Evolutionary conservation across 257 asterid species (phyloP).

Genomic region (Plantago elongata): DNA sequence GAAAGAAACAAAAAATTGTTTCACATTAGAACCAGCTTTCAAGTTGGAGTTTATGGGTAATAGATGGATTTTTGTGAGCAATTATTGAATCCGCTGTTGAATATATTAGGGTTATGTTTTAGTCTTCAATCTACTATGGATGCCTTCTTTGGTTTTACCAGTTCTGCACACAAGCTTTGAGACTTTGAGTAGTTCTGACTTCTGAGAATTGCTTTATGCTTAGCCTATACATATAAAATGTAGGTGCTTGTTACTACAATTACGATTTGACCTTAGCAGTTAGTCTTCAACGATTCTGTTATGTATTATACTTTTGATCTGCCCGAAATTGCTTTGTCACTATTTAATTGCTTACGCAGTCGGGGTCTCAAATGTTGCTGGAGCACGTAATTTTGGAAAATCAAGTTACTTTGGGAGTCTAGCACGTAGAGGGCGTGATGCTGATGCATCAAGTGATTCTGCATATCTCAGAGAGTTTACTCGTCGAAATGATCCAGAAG

Average conservation of each 20-base stretch:
- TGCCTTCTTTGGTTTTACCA: not conserved
- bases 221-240: too few species aligned
- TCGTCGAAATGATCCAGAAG: conserved; percentile 67
- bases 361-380: conserved; percentile 27
- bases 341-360: conserved; percentile 34
- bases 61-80: too few species aligned
- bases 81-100: too few species aligned
- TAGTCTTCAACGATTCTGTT: not conserved
- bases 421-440: conserved; percentile 60
- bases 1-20: too few species aligned
- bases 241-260: not conserved
- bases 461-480: conserved; percentile 76
- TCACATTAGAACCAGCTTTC: too few species aligned
- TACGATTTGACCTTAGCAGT: not conserved
- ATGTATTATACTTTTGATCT: not conserved
- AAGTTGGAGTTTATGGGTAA: too few species aligned
- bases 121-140: too few species aligned
- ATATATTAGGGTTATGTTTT: too few species aligned
- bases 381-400: conserved; percentile 36
- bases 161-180: not conserved
- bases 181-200: not conserved
- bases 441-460: conserved; percentile 55
- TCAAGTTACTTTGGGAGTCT: conserved; percentile 68
- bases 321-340: conserved; percentile 6
- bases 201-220: not conserved